Percentiles rank a stretch among this genome's conserved stretches.
Conservation (phyloP, 1,139 yeast genomes). For the Hanseniaspora uvarum region DNA sequence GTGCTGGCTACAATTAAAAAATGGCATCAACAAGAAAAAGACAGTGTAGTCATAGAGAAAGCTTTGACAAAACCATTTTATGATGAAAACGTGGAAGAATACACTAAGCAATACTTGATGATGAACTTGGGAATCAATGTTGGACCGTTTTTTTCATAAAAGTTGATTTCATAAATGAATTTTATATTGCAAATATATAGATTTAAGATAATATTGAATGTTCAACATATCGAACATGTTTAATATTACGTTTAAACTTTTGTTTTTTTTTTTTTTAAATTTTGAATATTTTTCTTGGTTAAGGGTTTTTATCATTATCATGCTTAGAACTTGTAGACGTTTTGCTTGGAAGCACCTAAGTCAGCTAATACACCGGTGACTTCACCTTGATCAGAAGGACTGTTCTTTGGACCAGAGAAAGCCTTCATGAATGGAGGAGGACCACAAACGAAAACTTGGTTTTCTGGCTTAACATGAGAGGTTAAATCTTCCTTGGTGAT, state of each 20-base stretch:
- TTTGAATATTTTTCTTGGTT: conserved; percentile 2
- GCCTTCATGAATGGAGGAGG: conserved; percentile 81
- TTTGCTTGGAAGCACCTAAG: conserved; percentile 75
- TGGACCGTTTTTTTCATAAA: conserved; percentile 19
- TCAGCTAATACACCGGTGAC: conserved; percentile 78
- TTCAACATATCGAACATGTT: too few species aligned
- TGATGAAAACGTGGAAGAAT: conserved; percentile 10
- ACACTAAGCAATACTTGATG: conserved; percentile 4
- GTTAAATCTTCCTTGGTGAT: conserved; percentile 64
- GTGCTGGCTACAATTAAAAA: neutral
- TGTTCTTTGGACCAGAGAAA: conserved; percentile 71
- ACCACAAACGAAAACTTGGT: conserved; percentile 80
- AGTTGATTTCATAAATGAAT: neutral
- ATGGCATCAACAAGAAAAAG: neutral
- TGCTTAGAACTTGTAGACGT: conserved; percentile 77
- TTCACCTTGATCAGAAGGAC: conserved; percentile 93
- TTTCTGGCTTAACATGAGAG: conserved; percentile 49
- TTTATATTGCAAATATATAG: neutral
- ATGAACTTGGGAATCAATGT: conserved; percentile 14
- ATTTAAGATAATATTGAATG: neutral
- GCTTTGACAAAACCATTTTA: conserved; percentile 18
- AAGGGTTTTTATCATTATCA: neutral
- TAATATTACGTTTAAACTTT: too few species aligned
- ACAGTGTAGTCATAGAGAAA: conserved; percentile 9
- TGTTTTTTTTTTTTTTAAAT: neutral